Evolutionary conservation across 352 stramenopile species (phyloP).

Genomic region (Halophytophthora polymorphica): DNA sequence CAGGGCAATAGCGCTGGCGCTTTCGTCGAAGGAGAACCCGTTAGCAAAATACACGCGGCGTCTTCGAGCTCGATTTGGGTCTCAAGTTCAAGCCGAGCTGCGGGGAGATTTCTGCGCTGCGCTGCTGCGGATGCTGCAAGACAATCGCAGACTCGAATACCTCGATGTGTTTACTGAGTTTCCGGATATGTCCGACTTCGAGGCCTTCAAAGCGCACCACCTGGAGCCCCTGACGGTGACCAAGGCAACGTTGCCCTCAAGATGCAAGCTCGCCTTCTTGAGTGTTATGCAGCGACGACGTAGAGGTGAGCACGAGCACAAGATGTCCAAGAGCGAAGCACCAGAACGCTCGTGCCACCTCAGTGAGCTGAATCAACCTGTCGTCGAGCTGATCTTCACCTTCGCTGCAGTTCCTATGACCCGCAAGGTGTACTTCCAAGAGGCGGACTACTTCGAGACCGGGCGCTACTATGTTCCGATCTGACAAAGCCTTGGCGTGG

Average conservation of each 20-base stretch:
- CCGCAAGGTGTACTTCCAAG: constrained; percentile 22
- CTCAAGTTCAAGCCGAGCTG: background rate
- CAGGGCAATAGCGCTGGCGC: too few species aligned
- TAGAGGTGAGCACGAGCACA: constrained; percentile 4
- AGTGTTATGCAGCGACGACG: constrained; percentile 12
- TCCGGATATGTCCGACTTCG: constrained; percentile 13
- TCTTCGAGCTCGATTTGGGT: constrained; percentile 20
- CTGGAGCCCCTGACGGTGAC: constrained; percentile 13
- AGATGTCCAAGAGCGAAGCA: constrained; percentile 9
- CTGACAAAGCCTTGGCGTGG: background rate
- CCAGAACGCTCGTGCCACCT: background rate
- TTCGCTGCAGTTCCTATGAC: constrained; percentile 15
- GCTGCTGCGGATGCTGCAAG: constrained; percentile 12
- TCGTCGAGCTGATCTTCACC: constrained; percentile 18
- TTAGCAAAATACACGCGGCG: constrained; percentile 15
- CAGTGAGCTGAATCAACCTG: constrained; percentile 15
- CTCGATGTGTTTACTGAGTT: constrained; percentile 16
- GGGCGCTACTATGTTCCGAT: constrained; percentile 15
- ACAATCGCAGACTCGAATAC: constrained; percentile 21
- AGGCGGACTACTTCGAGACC: constrained; percentile 18
- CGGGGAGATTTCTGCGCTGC: constrained; percentile 10
- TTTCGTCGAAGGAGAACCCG: constrained; percentile 5
- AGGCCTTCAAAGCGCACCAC: constrained; percentile 19
- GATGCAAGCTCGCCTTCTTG: constrained; percentile 19
- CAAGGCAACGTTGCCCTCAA: constrained; percentile 1